Evolutionary conservation across 129 eudicot species (phyloP).

Genomic region (Pittosporum tobira): DNA sequence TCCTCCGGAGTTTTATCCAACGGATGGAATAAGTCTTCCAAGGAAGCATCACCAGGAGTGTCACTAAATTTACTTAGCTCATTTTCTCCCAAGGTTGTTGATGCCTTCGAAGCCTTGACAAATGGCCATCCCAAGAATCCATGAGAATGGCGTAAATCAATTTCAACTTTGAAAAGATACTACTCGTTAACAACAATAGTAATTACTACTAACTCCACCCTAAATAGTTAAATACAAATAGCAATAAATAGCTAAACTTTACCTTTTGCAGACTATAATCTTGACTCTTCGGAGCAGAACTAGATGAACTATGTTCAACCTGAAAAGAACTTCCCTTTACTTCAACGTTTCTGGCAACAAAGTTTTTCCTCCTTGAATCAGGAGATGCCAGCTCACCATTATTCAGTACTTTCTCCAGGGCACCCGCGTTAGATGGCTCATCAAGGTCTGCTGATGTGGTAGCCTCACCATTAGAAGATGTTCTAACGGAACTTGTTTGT

Average conservation of each 20-base stretch:
- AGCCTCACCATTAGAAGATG: slow-evolving; percentile 18
- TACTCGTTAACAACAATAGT: not conserved
- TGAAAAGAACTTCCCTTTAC: slow-evolving; percentile 45
- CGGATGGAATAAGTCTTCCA: slow-evolving; percentile 90
- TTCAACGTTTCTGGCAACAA: slow-evolving; percentile 27
- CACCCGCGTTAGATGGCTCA: slow-evolving; percentile 22
- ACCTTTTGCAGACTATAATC: slow-evolving; percentile 53
- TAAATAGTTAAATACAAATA: not conserved
- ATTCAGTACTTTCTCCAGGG: slow-evolving; percentile 28
- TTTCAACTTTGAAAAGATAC: not conserved
- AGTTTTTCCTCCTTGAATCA: slow-evolving; percentile 29
- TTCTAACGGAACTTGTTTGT: slow-evolving; percentile 20
- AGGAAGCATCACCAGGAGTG: slow-evolving; percentile 91
- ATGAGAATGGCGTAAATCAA: slow-evolving; percentile 4
- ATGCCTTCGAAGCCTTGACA: slow-evolving; percentile 45
- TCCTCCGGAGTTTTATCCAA: slow-evolving; percentile 46
- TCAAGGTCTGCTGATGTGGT: slow-evolving; percentile 23
- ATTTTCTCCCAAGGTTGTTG: slow-evolving; percentile 34
- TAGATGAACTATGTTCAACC: slow-evolving; percentile 28
- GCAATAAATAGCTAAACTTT: not conserved
- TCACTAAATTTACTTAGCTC: slow-evolving; percentile 94
- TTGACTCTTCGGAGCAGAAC: slow-evolving; percentile 43
- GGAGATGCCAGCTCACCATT: slow-evolving; percentile 48
- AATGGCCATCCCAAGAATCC: slow-evolving; percentile 4
- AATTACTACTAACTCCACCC: not conserved